Conservation (phyloP, 2,329 filamentous ascomycete genomes). For the Cladosporium sp. region DNA sequence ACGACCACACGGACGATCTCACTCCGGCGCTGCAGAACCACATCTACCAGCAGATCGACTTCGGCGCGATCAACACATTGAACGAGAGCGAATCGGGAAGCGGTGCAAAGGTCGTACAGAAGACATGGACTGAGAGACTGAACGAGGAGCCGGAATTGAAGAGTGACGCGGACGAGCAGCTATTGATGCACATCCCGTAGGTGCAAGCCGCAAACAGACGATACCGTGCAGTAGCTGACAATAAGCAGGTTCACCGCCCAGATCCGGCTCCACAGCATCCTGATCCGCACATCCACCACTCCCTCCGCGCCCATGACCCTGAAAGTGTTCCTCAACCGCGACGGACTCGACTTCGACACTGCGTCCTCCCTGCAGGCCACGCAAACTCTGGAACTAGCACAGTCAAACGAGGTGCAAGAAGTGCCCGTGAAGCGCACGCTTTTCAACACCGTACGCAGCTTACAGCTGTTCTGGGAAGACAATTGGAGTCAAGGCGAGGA, state of each 20-base stretch:
- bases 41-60: slow-evolving; percentile 89
- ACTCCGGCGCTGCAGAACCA: slow-evolving; percentile 87
- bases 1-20: slow-evolving; percentile 91
- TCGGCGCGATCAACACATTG: slow-evolving; percentile 77
- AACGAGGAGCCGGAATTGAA: slow-evolving; percentile 70
- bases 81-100: slow-evolving; percentile 73
- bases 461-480: slow-evolving; percentile 87
- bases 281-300: slow-evolving; percentile 75
- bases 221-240: neutral
- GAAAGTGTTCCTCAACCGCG: slow-evolving; percentile 83
- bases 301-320: slow-evolving; percentile 75
- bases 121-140: slow-evolving; percentile 85
- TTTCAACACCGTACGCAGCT: slow-evolving; percentile 80
- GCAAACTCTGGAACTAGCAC: slow-evolving; percentile 75
- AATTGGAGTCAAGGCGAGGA: slow-evolving; percentile 79
- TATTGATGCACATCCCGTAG: slow-evolving; percentile 89
- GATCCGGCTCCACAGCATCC: slow-evolving; percentile 85
- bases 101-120: slow-evolving; percentile 76
- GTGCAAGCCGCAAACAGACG: slow-evolving; percentile 37
- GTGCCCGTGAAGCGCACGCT: slow-evolving; percentile 82
- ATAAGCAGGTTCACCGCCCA: slow-evolving; percentile 75
- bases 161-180: slow-evolving; percentile 87
- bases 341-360: slow-evolving; percentile 79
- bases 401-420: slow-evolving; percentile 80
- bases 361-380: slow-evolving; percentile 65